These are phyloP conservation scores for Cubamyces lactineus DNA, from an alignment of 768 basidiomycete genomes.

Conservation along the genomic window DNA sequence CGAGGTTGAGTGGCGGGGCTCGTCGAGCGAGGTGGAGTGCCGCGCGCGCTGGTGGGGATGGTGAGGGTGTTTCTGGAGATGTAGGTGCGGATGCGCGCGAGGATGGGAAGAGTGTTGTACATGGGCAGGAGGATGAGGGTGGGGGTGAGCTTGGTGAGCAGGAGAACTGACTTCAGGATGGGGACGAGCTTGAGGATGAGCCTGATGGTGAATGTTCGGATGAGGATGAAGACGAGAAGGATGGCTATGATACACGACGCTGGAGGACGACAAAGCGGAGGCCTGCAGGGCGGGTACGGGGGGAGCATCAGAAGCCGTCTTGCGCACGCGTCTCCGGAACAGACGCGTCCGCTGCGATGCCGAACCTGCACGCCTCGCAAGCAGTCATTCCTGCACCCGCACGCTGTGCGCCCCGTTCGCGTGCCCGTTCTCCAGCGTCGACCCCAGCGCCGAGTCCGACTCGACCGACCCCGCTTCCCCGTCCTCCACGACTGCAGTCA, in stretches of 20 bases:
- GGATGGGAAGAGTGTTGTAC: not conserved
- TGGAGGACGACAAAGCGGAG: slow-evolving; percentile 14
- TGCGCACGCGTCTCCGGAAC: slow-evolving; percentile 18
- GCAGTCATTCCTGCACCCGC: slow-evolving; percentile 25
- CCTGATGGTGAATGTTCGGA: too few species aligned
- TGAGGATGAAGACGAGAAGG: not conserved
- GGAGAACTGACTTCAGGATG: not conserved
- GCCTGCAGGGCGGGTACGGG: slow-evolving; percentile 11
- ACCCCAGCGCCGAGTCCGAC: not conserved
- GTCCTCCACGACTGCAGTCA: slow-evolving; percentile 1
- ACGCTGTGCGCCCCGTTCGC: not conserved
- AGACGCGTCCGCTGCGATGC: slow-evolving; percentile 20
- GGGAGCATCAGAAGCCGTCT: not conserved
- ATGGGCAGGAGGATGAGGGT: not conserved
- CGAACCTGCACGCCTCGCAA: slow-evolving; percentile 25
- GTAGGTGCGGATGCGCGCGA: too few species aligned
- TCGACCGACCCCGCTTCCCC: not conserved
- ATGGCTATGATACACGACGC: slow-evolving; percentile 2
- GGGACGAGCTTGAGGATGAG: not conserved
- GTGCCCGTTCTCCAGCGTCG: not conserved
- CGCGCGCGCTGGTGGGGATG: not conserved
- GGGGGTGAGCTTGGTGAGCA: not conserved
- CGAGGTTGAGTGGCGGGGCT: not conserved
- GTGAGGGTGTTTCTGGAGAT: not conserved
- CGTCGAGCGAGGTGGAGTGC: not conserved